Base-by-base conservation (phyloP, 805 yeast genomes). In the Spathaspora girioi region DNA sequence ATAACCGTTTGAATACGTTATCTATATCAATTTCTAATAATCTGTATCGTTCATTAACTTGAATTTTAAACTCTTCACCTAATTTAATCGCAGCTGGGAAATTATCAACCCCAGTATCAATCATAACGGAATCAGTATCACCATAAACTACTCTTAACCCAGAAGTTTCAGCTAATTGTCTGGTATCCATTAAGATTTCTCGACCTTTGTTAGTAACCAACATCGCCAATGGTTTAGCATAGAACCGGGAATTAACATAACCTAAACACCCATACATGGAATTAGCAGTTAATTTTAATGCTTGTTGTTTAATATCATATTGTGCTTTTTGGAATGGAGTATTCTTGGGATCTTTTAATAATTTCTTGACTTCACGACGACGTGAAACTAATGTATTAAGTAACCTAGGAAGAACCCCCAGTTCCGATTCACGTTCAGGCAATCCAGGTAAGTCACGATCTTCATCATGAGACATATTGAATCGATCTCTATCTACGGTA, bases 181-280 rank as follows among this genome's bases (percentile, higher is more conserved):
- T 82, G 0, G 99, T 93, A 61, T 89, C 93, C 86, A 85, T 87
- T 62, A 94, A 79, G 66, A 92, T 90, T 67, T 94, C 98, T 73
- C 99, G 82, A 62, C 99, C 99, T 68, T 92, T 89, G 60, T 84
- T 87, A 2, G 99, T 94, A 52, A 91, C 96, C 61, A 94, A 76
- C 92, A 89, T 89, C 5, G 99, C 99, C 59, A 94, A 76, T 0
- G 98, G 97, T 63, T 89, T 87, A 11, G 99, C 99, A 63, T 92
- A 93, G 68, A 94, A 94, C 62, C 99, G 80, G 19, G 97, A 90
- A 60, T 87, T 81, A 6, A 87, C 87, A 67, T 85, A 92, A 59
- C 99, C 99, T 60, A 94, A 79, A 80, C 98, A 94, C 64, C 99
- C 99, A 71, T 94, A 94, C 97, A 94, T 93, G n/a, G 99, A 94